These are phyloP conservation scores for Otatea glauca DNA, from an alignment of 176 grass and related monocot genomes.

Conservation along the genomic window DNA sequence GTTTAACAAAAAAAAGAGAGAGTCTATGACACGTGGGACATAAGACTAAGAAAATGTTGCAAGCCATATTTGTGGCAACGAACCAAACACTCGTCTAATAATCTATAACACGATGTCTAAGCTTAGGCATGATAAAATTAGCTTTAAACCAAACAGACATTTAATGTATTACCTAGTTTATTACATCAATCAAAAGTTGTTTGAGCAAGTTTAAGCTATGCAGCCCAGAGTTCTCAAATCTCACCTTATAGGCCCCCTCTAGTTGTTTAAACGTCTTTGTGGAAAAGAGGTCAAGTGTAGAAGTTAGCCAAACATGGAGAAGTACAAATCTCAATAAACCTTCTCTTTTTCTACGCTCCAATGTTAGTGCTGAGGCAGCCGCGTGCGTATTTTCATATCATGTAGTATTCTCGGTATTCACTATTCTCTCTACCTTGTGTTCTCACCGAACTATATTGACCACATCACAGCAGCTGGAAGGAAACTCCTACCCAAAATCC, in stretches of 20 bases:
- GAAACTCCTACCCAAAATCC: neutral
- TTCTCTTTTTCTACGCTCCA: neutral
- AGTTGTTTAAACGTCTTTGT: neutral
- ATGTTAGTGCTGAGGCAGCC: neutral
- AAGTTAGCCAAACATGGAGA: neutral
- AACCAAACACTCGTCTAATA: too few relatives aligned
- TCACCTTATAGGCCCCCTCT: neutral
- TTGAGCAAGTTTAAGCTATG: neutral
- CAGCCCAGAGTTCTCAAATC: neutral
- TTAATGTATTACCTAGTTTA: too few relatives aligned
- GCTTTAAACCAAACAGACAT: too few relatives aligned
- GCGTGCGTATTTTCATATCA: conserved; percentile 22
- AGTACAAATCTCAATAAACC: neutral
- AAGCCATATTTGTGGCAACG: too few relatives aligned
- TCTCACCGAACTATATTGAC: conserved; percentile 20
- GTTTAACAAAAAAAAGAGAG: too few relatives aligned
- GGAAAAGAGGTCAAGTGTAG: neutral
- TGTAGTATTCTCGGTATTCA: neutral
- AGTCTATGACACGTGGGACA: too few relatives aligned
- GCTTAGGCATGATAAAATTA: too few relatives aligned
- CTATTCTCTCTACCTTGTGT: too few relatives aligned
- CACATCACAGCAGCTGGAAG: neutral
- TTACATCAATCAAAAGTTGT: too few relatives aligned
- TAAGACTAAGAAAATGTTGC: too few relatives aligned
- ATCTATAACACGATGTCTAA: too few relatives aligned